Evolutionary conservation across 2,329 filamentous ascomycete genomes (phyloP).

Genomic region (Magnaporthiopsis incrustans): DNA sequence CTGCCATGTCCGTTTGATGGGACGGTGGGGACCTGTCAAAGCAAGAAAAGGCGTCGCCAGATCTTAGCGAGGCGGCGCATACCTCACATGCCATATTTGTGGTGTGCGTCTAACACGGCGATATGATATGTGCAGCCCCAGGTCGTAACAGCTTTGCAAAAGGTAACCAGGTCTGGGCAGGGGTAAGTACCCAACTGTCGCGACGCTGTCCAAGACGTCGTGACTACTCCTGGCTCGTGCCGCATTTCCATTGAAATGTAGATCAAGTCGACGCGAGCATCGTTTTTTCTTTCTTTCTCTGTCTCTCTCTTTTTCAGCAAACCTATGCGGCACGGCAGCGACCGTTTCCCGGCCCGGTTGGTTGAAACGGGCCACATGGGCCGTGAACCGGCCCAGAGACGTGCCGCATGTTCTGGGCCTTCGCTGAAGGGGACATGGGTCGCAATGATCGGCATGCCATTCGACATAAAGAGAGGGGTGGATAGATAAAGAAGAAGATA

Average conservation of each 20-base stretch:
- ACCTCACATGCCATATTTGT: neutral
- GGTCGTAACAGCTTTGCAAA: neutral
- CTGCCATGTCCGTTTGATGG: neutral
- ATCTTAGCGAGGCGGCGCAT: slow-evolving; percentile 1
- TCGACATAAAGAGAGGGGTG: neutral
- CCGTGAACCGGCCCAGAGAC: slow-evolving; percentile 8
- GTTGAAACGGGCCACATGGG: slow-evolving; percentile 2
- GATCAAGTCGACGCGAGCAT: neutral
- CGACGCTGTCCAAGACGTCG: neutral
- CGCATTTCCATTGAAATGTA: neutral
- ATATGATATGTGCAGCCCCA: neutral
- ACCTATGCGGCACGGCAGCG: neutral
- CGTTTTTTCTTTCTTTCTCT: too few relatives aligned
- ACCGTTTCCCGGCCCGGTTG: neutral
- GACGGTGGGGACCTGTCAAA: neutral
- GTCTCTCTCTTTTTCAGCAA: neutral
- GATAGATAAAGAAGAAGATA: neutral
- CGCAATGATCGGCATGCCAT: neutral
- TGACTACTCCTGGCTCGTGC: neutral
- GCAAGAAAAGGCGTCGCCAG: neutral
- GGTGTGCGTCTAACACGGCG: neutral
- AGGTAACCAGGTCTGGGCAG: too few relatives aligned
- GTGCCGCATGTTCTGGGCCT: neutral
- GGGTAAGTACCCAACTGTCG: neutral
- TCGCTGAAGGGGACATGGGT: neutral